Base-by-base conservation (phyloP, 192 early-diverging fungal genomes). In the Coemansia sp. region DNA sequence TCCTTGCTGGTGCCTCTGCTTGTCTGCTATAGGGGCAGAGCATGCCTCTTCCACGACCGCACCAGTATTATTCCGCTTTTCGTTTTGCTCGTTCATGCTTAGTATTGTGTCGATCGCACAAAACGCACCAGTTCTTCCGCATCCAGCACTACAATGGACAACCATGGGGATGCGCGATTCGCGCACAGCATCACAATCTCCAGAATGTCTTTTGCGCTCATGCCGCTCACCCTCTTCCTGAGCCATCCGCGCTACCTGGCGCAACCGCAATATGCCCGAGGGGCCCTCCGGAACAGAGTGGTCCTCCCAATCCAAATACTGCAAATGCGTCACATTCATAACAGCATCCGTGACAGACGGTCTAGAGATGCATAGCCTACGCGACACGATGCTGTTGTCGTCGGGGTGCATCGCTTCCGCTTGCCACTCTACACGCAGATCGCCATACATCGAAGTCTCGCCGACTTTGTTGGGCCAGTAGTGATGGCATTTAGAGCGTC, bases 131-230 rank as follows among this genome's bases (percentile, higher is more conserved):
- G 93, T 94, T 29, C 94, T 82, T 5, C 94, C 94, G 63, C 90
- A 92, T 1, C 94, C 94, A 7, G 94, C 94, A 59, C 87, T 89
- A 67, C 94, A 95, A 66, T 95, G 93, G 9, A 94, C 91, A 7
- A 94, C 71, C 58, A 89, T 84, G 0, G 94, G 94, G 0, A 77
- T 45, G 13, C 58, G 70, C 16, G 31, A 10, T 10, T 18, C 42
- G 7, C 21, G 20, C 23, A 33, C 63, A 13, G 25, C 60, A 20
- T 57, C 30, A 18, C 25, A 30, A 20, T 31, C 28, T 5, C 25
- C 55, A 5, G 28, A n/a, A n/a, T 31, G 28, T 2, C 30, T 18
- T 8, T 34, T 20, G 12, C 31, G 40, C 29, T 65, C 48, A 12
- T 59, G 20, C 56, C n/a, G 26, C 39, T 68, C 65, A 25, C 58